Evolutionary conservation across 768 basidiomycete species (phyloP), one percentile per base, ranked within the genome.

Genomic region (Leccinellum rugosiceps): DNA sequence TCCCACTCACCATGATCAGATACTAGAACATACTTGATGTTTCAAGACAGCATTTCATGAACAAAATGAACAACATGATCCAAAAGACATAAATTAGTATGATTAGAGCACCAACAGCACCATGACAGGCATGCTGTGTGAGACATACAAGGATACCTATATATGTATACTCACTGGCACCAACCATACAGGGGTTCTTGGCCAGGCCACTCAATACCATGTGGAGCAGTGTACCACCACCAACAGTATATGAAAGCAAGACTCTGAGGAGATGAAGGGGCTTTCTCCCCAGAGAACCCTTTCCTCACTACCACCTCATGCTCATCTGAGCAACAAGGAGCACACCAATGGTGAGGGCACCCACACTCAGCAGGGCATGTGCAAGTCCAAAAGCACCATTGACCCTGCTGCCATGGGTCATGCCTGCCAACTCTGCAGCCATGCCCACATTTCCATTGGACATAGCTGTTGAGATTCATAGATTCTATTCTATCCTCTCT

Each of bases 381-480:
- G 53, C 43, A 26, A 59, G 28, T 43, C 60, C 50, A n/a, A 57
- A 38, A 9, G 61, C 49, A 6, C 38, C 45, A 5, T 32, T 52
- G 17, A 35, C 17, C 15, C 30, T 45, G 9, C n/a, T 23, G 9
- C 58, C 55, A 51, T 56, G 41, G 19, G 56, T 63, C 15, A 57
- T 63, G 21, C 53, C 46, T 1, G 52, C 58, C 30, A 64, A 45
- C 6, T 50, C 44, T 43, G 65, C 59, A 32, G 67, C 64, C 25
- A 65, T 61, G 15, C 76, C 77, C 44, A 68, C 70, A 52, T 79
- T 74, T 1, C 81, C 90, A 64, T 92, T 92, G 44, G 82, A 83
- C 11, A 82, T 86, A 50, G 81, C 79, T 17, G 64, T 84, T 78
- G n/a, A 88, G n/a, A n/a, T n/a, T n/a, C n/a, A n/a, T n/a, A n/a